Conservation (phyloP, 306 rosid genomes). For the Ziziphus jujuba region DNA sequence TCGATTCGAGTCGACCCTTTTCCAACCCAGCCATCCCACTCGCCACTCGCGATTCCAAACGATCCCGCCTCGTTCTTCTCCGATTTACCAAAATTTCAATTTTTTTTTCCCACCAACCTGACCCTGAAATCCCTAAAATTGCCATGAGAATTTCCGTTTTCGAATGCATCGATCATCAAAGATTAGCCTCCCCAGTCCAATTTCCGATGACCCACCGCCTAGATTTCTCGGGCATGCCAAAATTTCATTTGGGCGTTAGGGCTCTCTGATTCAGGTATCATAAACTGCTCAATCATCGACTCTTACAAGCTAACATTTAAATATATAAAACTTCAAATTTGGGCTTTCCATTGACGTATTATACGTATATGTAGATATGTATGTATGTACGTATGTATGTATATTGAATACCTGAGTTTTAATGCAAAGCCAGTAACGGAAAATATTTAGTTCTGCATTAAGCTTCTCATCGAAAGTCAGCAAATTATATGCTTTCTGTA, state of each 20-base stretch:
- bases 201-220: constrained; percentile 6
- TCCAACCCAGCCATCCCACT: constrained; percentile 54
- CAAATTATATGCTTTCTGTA: too few species aligned
- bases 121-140: constrained; percentile 18
- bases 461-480: too few species aligned
- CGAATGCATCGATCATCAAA: neutral
- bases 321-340: neutral
- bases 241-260: neutral
- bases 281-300: too few species aligned
- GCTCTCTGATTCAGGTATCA: constrained; percentile 5
- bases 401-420: neutral
- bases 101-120: constrained; percentile 21
- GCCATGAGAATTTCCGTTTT: neutral
- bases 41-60: constrained; percentile 63
- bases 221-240: constrained; percentile 2
- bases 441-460: too few species aligned
- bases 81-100: constrained; percentile 4
- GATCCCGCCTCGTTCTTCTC: constrained; percentile 34
- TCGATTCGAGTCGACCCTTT: constrained; percentile 61
- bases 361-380: neutral
- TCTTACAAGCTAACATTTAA: too few species aligned
- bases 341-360: neutral
- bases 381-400: neutral
- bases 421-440: neutral
- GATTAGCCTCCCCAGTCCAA: neutral